phyloP scores from a whole-genome alignment of 2,329 filamentous ascomycete genomes.

The Hymenoscyphus linearis region DNA sequence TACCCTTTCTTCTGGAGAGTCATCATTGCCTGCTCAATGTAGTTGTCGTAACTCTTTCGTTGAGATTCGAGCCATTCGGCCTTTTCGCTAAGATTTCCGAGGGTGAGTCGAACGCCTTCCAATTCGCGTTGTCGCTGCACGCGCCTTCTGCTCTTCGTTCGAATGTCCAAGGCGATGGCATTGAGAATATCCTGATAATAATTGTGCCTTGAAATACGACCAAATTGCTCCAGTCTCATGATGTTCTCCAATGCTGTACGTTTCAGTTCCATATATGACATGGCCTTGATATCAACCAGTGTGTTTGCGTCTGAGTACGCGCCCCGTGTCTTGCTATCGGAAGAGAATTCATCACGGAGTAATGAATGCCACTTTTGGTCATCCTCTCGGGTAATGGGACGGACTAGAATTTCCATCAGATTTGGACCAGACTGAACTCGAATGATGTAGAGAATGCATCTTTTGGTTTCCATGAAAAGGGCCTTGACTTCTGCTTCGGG shows the following conservation, averaged over 20 bases:
- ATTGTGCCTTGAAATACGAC: conserved; percentile 80
- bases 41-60: conserved; percentile 96
- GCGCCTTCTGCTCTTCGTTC: conserved; percentile 89
- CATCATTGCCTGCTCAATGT: conserved; percentile 97
- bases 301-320: conserved; percentile 85
- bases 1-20: conserved; percentile 94
- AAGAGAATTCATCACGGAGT: conserved; percentile 73
- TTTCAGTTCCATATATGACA: conserved; percentile 91
- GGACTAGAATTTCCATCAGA: conserved; percentile 91
- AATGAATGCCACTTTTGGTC: conserved; percentile 82
- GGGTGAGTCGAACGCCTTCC: conserved; percentile 73
- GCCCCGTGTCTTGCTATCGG: conserved; percentile 63
- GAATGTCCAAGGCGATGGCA: conserved; percentile 91
- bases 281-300: conserved; percentile 80
- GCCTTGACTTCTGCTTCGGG: conserved; percentile 89
- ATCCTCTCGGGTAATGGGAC: conserved; percentile 80
- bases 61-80: conserved; percentile 91
- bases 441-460: conserved; percentile 96
- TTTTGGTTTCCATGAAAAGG: conserved; percentile 96
- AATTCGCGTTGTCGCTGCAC: conserved; percentile 89
- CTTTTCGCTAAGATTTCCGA: conserved; percentile 75
- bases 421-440: conserved; percentile 88
- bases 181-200: conserved; percentile 98
- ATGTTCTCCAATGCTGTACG: conserved; percentile 91
- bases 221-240: conserved; percentile 77